Base-by-base conservation (phyloP, 495 filamentous ascomycete species). In the Glonium stellatum region DNA sequence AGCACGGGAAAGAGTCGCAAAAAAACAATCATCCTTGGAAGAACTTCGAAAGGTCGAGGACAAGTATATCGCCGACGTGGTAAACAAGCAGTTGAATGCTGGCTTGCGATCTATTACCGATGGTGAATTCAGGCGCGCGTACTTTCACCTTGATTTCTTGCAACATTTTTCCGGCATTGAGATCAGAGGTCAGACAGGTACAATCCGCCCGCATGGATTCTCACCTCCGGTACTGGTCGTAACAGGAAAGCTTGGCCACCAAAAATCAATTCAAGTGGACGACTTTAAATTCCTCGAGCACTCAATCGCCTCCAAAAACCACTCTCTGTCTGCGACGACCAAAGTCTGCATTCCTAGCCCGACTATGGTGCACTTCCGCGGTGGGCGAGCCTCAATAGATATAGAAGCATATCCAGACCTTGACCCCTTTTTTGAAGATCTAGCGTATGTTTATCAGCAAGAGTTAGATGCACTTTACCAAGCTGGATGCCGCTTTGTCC, bases 401-500 rank as follows among this genome's bases (percentile, higher is more conserved):
- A 64, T 63, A 34, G 48, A 58, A n/a, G 58, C 68, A 9, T 70
- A 70, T 41, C 68, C 68, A 12, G 62, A 68, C 27, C 59, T 70
- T 1, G 68, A 70, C 44, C 50, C 46, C 3, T 75, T 73, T 55
- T 75, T 75, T 58, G 70, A 58, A 10, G 72, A 75, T 48, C 53
- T 75, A 22, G 66, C 72, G 31, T 23, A 55, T 18, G 72, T 71
- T 19, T 75, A 73, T 46, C 67, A 69, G 55, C 62, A 70, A 55
- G 72, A 75, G 59, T 55, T 75, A 41, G 62, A 59, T 47, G 66
- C 63, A 23, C 54, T 75, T 37, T 69, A 75, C 55, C 42, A 62
- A 1, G 72, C 72, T 19, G 72, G 72, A 1, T 61, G 63, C 37
- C 66, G 71, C 42, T 71, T 71, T 50, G 60, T 75, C 31, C 72